Conservation (phyloP, 2,329 filamentous ascomycete genomes). For the Cladophialophora chaetospira region DNA sequence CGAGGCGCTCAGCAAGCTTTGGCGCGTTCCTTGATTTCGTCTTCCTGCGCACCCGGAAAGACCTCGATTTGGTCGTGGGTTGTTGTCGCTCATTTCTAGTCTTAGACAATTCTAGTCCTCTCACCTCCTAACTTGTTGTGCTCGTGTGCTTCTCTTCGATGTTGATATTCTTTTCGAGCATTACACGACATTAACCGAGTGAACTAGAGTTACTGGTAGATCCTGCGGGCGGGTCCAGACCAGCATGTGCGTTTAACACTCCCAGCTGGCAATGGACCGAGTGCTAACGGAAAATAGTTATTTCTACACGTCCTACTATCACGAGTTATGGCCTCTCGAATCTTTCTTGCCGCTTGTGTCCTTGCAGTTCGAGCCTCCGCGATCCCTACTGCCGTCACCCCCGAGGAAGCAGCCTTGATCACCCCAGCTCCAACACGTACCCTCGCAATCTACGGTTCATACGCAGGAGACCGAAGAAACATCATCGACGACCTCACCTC, state of each 20-base stretch:
- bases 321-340: conserved; percentile 2
- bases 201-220: too few relatives aligned
- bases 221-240: too few relatives aligned
- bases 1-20: background rate
- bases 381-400: conserved; percentile 19
- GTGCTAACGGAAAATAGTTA: background rate
- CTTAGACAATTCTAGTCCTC: too few relatives aligned
- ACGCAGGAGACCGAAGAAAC: conserved; percentile 48
- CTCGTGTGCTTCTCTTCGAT: too few relatives aligned
- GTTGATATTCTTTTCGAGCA: too few relatives aligned
- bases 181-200: too few relatives aligned
- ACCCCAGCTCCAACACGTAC: conserved; percentile 49
- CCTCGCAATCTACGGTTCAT: conserved; percentile 43
- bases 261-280: background rate
- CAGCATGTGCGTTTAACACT: too few relatives aligned
- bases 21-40: conserved; percentile 1
- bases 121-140: too few relatives aligned
- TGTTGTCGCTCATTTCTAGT: too few relatives aligned
- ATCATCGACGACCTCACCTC: conserved; percentile 55
- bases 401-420: conserved; percentile 38
- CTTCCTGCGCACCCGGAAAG: background rate
- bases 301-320: too few relatives aligned
- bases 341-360: conserved; percentile 1
- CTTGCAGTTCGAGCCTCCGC: conserved; percentile 8
- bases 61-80: too few relatives aligned